Evolutionary conservation across 768 basidiomycete species (phyloP), one percentile per base, ranked within the genome.

Genomic region (Boletus reticuloceps): DNA sequence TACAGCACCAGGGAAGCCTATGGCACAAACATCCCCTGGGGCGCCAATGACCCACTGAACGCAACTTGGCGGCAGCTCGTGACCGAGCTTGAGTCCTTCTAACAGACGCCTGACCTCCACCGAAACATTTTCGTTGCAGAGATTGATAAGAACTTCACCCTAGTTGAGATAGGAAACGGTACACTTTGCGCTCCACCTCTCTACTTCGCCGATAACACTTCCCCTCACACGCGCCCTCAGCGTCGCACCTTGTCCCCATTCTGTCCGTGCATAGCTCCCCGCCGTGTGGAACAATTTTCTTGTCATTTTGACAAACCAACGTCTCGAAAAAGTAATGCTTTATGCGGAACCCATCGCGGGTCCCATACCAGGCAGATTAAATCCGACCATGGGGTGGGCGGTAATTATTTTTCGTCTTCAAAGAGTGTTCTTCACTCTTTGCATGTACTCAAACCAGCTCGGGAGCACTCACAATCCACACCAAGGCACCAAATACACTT

Each of bases 401-500:
- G n/a, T n/a, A n/a, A n/a, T n/a, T n/a, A n/a, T n/a, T 50, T 59
- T 38, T 56, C 56, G 39, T 57, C 54, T 54, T 51, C 61, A n/a
- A 51, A 55, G 66, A 60, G 70, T 62, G 8, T 48, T 58, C 70
- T 77, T 72, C 77, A 75, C 67, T 67, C 69, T 64, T 79, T 91
- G 88, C 83, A 94, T 94, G 93, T 96, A 87, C 90, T 91, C 89
- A 60, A 94, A 94, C 89, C 86, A 88, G 73, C 88, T 94, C 64
- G 86, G 88, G 75, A 89, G 88, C 74, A 78, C 84, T 63, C n/a
- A n/a, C 92, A 95, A 95, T 78, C 80, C 82, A 65, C 82, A 89
- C 78, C 82, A 91, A 85, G 94, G 94, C 79, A 73, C 69, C 67
- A 94, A 90, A 72, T 93, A 95, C 81, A 84, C 88, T 63, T 76